phyloP scores from a whole-genome alignment of 1,284 basidiomycete genomes.

The Trametes pubescens region DNA sequence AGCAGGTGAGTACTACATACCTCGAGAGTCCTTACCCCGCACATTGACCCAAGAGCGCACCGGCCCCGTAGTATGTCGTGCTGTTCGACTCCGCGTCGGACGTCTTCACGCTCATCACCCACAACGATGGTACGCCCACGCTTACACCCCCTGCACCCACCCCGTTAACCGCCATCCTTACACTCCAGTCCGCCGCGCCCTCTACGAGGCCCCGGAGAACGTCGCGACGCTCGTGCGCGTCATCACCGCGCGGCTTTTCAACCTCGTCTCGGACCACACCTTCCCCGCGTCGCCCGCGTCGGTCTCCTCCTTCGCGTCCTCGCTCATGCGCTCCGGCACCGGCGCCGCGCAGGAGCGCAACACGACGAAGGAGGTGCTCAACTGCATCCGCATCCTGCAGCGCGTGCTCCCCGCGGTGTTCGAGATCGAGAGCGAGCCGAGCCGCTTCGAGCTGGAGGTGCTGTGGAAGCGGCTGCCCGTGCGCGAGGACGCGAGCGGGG shows the following conservation, averaged over 20 bases:
- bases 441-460: constrained; percentile 72
- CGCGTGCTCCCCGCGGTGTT: constrained; percentile 89
- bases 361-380: constrained; percentile 84
- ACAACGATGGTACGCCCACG: constrained; percentile 77
- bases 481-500: constrained; percentile 35
- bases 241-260: constrained; percentile 80
- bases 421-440: constrained; percentile 79
- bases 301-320: constrained; percentile 72
- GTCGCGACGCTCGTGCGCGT: constrained; percentile 82
- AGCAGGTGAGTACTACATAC: constrained; percentile 63
- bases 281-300: constrained; percentile 74
- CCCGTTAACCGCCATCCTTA: neutral
- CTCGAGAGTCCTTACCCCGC: constrained; percentile 6
- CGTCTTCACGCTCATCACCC: constrained; percentile 86
- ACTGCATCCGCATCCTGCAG: constrained; percentile 86
- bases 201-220: constrained; percentile 86
- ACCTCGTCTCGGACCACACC: constrained; percentile 81
- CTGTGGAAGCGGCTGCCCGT: constrained; percentile 74
- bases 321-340: constrained; percentile 66
- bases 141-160: neutral
- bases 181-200: constrained; percentile 75
- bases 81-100: constrained; percentile 90
- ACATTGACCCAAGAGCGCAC: constrained; percentile 32
- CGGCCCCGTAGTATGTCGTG: constrained; percentile 69
- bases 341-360: constrained; percentile 61